Base-by-base conservation (phyloP, 306 rosid genomes). In the apple (Malus domestica) region DNA sequence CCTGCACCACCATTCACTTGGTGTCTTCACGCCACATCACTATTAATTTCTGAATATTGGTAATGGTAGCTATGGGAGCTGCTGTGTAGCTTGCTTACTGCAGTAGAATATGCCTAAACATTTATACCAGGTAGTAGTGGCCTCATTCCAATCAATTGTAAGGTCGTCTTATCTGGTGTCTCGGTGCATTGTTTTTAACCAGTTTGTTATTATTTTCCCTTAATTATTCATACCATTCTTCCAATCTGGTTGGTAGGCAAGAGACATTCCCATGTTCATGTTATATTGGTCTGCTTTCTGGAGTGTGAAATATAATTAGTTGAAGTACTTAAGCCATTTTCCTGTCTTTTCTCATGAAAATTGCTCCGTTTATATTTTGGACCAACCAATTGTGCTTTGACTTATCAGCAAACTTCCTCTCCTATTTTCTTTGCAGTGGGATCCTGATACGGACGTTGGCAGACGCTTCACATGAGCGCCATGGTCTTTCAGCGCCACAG, bases 371-470 rank as follows among this genome's bases (percentile, higher is more conserved):
- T 45, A 16, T 14, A 62, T 74, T 69, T 59, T 32, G 46, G 46
- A 40, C 38, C 68, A 68, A 29, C 10, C 9, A 4, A 35, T 2
- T 32, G 58, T 52, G 25, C 58, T 27, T 19, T 35, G 46, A 22
- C 46, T 68, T 68, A 60, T 55, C 14, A 6, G 3, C 15, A 2
- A 64, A 40, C 15, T 54, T 18, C 25, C 18, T 33, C 54, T 22
- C 15, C 70, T 76, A 49, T 51, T 71, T 67, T 68, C 10, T 8
- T 64, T 89, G 80, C 85, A 95, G 99, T 69, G 99, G 99, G 72
- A 89, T 87, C 77, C 72, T 95, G 70, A 89, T 95, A 80, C 71
- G 78, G 81, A 84, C 98, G 42, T 81, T 95, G 78, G 98, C 93
- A 16, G 80, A 90, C 32, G 93, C 89, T 74, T 86, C 96, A 4